phyloP scores from a whole-genome alignment of 768 basidiomycete species.

The Daedaleopsis sinensis region DNA sequence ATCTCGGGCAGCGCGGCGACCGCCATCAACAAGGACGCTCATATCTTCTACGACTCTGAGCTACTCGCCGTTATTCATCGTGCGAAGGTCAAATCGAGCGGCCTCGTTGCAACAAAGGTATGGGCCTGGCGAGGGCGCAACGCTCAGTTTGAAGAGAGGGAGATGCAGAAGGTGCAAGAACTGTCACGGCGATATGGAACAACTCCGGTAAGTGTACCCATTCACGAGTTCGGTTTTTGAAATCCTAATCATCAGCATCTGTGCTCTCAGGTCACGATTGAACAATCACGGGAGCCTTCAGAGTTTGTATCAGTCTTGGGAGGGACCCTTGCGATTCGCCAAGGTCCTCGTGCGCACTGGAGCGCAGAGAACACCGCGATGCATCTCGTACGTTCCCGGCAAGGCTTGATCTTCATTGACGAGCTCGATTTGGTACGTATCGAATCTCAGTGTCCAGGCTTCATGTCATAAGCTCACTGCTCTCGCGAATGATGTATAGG shows the following conservation, averaged over 20 bases:
- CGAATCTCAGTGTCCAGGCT: neutral
- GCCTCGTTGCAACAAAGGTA: conserved; percentile 67
- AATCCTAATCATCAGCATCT: neutral
- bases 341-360: conserved; percentile 80
- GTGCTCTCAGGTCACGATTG: conserved; percentile 39
- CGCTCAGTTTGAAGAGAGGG: conserved; percentile 55
- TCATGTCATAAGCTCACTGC: conserved; percentile 2
- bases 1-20: conserved; percentile 55
- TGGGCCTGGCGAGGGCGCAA: conserved; percentile 79
- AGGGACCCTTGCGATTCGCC: conserved; percentile 66
- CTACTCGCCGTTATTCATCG: conserved; percentile 70
- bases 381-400: conserved; percentile 64
- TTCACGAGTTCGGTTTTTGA: neutral
- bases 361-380: conserved; percentile 79
- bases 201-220: conserved; percentile 47
- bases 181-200: conserved; percentile 77
- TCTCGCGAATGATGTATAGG: conserved; percentile 38
- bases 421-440: conserved; percentile 68
- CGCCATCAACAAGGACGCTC: conserved; percentile 45
- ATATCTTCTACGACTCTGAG: conserved; percentile 77
- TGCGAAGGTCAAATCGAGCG: conserved; percentile 62
- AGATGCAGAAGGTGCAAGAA: conserved; percentile 69
- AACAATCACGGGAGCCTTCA: conserved; percentile 65
- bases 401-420: conserved; percentile 62
- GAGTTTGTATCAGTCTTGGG: conserved; percentile 68